These are phyloP conservation scores for Trichoderma hamatum DNA, from an alignment of 2,329 filamentous ascomycete species.

Conservation along the genomic window DNA sequence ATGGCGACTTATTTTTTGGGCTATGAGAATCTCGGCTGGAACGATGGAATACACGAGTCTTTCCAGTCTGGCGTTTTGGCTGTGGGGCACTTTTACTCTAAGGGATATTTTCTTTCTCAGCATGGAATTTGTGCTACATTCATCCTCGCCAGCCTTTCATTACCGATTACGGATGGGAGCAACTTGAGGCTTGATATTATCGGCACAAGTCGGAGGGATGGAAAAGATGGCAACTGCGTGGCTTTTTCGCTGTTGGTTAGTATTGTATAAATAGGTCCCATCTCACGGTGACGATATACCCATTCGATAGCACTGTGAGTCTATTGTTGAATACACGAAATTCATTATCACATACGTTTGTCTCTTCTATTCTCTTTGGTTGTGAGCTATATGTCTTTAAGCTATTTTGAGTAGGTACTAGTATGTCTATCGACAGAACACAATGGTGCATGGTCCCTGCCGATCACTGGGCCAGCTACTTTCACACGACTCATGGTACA, in stretches of 20 bases:
- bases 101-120: constrained; percentile 4
- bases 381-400: neutral
- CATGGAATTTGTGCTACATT: constrained; percentile 14
- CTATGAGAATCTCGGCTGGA: constrained; percentile 22
- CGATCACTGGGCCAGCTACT: constrained; percentile 4
- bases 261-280: constrained; percentile 31
- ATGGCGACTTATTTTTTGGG: constrained; percentile 7
- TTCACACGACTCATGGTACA: constrained; percentile 13
- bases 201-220: constrained; percentile 18
- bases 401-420: neutral
- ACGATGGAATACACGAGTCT: constrained; percentile 8
- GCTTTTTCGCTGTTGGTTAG: constrained; percentile 12
- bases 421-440: neutral
- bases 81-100: neutral
- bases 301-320: constrained; percentile 24
- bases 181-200: constrained; percentile 20
- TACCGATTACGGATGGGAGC: constrained; percentile 8
- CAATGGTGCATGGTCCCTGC: constrained; percentile 15
- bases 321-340: constrained; percentile 26
- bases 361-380: neutral
- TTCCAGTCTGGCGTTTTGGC: constrained; percentile 20
- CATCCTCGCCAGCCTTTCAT: constrained; percentile 17
- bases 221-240: constrained; percentile 21
- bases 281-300: constrained; percentile 31
- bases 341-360: neutral